phyloP scores from a whole-genome alignment of 164 flowering plant genomes.

The Stephania yunnanensis region DNA sequence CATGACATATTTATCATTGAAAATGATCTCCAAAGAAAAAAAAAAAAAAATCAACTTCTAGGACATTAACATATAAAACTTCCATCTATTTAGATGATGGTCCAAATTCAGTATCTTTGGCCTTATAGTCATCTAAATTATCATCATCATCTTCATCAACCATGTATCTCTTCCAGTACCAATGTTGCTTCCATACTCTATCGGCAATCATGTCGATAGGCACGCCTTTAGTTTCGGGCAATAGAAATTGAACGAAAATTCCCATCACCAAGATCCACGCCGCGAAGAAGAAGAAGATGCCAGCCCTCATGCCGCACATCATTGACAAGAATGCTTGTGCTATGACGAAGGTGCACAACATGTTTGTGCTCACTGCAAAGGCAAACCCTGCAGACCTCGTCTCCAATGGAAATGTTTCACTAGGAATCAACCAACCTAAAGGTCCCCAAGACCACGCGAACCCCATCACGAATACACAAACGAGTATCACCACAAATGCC shows the following conservation, averaged over 20 bases:
- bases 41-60: not conserved
- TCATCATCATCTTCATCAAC: conserved; percentile 16
- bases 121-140: not conserved
- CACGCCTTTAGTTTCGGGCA: conserved; percentile 55
- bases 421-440: conserved; percentile 61
- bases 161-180: conserved; percentile 48
- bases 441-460: conserved; percentile 79
- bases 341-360: conserved; percentile 67
- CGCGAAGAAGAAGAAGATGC: conserved; percentile 67
- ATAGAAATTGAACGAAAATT: conserved; percentile 30
- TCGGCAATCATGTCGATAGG: conserved; percentile 46
- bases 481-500: conserved; percentile 32
- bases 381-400: conserved; percentile 57
- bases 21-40: not conserved
- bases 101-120: not conserved
- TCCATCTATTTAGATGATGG: not conserved
- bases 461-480: conserved; percentile 38
- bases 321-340: conserved; percentile 74
- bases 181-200: conserved; percentile 49
- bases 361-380: conserved; percentile 61
- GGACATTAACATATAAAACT: not conserved
- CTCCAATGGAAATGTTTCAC: conserved; percentile 56
- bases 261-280: conserved; percentile 53
- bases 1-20: not conserved
- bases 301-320: conserved; percentile 54